Percentiles rank a stretch among this genome's conserved stretches.
Conservation (phyloP, 257 asterid genomes). For the Capsicum baccatum region DNA sequence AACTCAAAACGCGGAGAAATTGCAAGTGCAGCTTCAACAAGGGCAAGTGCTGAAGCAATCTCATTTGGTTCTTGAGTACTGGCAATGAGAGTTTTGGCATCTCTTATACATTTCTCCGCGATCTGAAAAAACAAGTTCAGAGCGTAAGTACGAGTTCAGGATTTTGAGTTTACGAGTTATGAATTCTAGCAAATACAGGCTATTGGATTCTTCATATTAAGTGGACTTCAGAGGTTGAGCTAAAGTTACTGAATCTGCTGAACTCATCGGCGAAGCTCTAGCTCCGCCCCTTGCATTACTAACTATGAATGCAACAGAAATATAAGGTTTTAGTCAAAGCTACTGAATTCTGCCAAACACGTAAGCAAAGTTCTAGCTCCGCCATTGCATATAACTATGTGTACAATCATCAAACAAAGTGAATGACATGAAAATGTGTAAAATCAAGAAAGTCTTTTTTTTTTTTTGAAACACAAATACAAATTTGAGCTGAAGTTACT, state of each 20-base stretch:
- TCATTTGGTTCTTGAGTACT: slow-evolving; percentile 54
- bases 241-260: background rate
- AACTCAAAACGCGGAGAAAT: slow-evolving; percentile 76
- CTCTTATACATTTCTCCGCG: slow-evolving; percentile 69
- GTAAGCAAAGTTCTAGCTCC: too few relatives aligned
- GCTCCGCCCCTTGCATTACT: background rate
- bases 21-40: slow-evolving; percentile 65
- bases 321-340: background rate
- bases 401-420: too few relatives aligned
- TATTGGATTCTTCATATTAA: background rate
- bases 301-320: background rate
- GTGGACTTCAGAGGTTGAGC: background rate
- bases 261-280: background rate
- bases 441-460: too few relatives aligned
- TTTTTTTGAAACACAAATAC: background rate
- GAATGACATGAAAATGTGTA: too few relatives aligned
- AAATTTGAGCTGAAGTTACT: background rate
- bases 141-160: background rate
- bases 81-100: slow-evolving; percentile 62
- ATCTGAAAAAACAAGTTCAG: slow-evolving; percentile 43
- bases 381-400: too few relatives aligned
- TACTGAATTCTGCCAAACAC: background rate
- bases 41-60: slow-evolving; percentile 57
- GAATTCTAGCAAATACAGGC: background rate
- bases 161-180: background rate